Conservation (phyloP, 306 rosid genomes). For the Vigna radiata region DNA sequence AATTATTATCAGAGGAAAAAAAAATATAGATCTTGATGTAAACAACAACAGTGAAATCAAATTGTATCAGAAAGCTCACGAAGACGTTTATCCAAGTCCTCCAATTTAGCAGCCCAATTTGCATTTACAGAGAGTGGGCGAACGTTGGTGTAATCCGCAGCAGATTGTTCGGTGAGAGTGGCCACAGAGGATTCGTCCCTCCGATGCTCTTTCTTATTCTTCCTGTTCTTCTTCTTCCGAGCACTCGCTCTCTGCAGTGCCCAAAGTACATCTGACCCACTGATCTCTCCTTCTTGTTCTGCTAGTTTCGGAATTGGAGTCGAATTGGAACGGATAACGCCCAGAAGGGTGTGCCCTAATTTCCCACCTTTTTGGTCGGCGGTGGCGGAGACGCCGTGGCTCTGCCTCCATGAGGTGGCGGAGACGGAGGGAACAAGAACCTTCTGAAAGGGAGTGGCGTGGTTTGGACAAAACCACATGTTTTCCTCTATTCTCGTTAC, state of each 20-base stretch:
- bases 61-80: conserved; percentile 52
- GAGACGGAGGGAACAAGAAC: conserved; percentile 37
- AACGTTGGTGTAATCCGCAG: conserved; percentile 46
- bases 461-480: conserved; percentile 46
- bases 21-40: background rate
- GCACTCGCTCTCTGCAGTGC: conserved; percentile 68
- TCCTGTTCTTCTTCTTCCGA: conserved; percentile 51
- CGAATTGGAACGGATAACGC: conserved; percentile 43
- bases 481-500: background rate
- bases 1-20: background rate
- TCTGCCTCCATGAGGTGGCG: conserved; percentile 39
- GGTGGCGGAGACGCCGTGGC: background rate
- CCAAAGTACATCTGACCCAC: conserved; percentile 74
- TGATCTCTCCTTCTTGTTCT: conserved; percentile 40
- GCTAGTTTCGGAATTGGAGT: conserved; percentile 20
- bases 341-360: conserved; percentile 43
- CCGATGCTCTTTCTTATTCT: conserved; percentile 21
- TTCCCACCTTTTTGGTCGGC: conserved; percentile 26
- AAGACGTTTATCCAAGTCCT: conserved; percentile 65
- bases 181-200: conserved; percentile 46
- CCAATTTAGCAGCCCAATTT: conserved; percentile 62
- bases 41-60: conserved; percentile 22
- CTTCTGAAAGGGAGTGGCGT: conserved; percentile 9
- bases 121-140: conserved; percentile 57
- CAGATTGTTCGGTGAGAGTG: conserved; percentile 37